Evolutionary conservation across 257 asterid genomes (phyloP).

Genomic region (Anisodus tanguticus): DNA sequence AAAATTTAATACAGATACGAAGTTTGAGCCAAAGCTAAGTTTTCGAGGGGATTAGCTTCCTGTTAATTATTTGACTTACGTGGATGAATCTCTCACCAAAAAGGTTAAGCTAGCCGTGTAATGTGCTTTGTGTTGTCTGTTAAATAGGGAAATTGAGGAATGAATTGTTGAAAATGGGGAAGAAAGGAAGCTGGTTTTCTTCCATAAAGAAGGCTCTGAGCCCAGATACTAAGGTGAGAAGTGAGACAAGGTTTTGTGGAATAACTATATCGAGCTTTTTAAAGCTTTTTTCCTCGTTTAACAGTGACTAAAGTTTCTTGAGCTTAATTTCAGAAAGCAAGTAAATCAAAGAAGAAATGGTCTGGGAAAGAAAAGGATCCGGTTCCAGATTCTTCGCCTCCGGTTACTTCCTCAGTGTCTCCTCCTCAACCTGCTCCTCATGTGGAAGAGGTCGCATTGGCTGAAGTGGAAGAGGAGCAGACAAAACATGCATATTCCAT

Average conservation of each 20-base stretch:
- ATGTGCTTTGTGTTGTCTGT: slow-evolving; percentile 26
- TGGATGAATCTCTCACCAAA: not conserved
- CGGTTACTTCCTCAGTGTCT: slow-evolving; percentile 49
- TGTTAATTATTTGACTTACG: not conserved
- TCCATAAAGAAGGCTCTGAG: slow-evolving; percentile 87
- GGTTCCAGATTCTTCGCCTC: slow-evolving; percentile 43
- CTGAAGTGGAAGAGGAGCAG: slow-evolving; percentile 67
- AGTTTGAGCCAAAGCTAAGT: too few relatives aligned
- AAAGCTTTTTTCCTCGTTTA: not conserved
- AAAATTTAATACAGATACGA: too few relatives aligned
- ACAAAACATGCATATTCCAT: slow-evolving; percentile 64
- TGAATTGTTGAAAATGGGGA: slow-evolving; percentile 64
- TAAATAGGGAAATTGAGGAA: slow-evolving; percentile 48
- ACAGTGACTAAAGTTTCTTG: slow-evolving; percentile 1
- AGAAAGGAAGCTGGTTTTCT: slow-evolving; percentile 90
- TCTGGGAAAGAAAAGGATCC: slow-evolving; percentile 56
- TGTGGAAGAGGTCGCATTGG: slow-evolving; percentile 58
- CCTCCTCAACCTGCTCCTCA: slow-evolving; percentile 52
- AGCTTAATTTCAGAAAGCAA: slow-evolving; percentile 54
- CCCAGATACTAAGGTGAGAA: slow-evolving; percentile 64
- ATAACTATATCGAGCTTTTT: not conserved
- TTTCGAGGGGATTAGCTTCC: not conserved
- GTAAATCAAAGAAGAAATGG: slow-evolving; percentile 50
- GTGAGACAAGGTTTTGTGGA: slow-evolving; percentile 49
- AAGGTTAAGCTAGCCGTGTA: slow-evolving; percentile 30